phyloP scores from a whole-genome alignment of 805 yeast genomes.

The Lipomyces spencermartinsiae region DNA sequence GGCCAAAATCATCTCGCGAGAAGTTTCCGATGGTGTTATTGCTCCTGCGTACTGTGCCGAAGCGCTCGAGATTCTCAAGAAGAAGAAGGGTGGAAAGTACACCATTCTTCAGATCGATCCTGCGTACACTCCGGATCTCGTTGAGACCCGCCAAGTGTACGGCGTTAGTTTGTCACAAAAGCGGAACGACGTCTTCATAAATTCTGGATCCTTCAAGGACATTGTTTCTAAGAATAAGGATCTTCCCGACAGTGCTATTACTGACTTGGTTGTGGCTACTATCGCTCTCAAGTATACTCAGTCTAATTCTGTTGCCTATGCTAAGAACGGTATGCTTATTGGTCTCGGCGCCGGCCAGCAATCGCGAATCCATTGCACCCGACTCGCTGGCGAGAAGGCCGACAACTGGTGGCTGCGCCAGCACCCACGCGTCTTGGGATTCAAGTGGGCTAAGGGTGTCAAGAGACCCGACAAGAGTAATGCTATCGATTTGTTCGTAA shows the following conservation, averaged over 20 bases:
- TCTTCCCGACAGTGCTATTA: constrained; percentile 87
- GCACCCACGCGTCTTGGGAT: constrained; percentile 89
- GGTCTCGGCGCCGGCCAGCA: constrained; percentile 99
- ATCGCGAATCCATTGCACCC: constrained; percentile 98
- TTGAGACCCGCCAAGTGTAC: constrained; percentile 93
- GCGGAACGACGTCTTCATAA: constrained; percentile 96
- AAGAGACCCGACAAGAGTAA: constrained; percentile 99
- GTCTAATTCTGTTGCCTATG: constrained; percentile 97
- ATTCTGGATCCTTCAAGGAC: constrained; percentile 87
- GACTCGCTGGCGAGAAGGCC: constrained; percentile 99
- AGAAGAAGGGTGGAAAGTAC: constrained; percentile 97
- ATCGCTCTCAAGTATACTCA: constrained; percentile 97
- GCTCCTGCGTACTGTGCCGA: constrained; percentile 96
- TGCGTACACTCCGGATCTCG: constrained; percentile 77
- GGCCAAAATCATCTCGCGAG: constrained; percentile 95
- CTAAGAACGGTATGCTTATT: constrained; percentile 98
- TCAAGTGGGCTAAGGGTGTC: constrained; percentile 97
- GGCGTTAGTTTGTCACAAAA: constrained; percentile 96
- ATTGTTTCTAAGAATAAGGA: constrained; percentile 85
- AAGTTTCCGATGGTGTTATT: constrained; percentile 97
- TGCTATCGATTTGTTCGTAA: constrained; percentile 93
- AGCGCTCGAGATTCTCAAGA: constrained; percentile 84
- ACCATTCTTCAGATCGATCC: constrained; percentile 97
- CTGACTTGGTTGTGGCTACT: constrained; percentile 96
- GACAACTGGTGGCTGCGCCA: constrained; percentile 99